phyloP scores from a whole-genome alignment of 129 eudicot species.

The sunflower (Helianthus annuus) region HanXRQr2.0-SUNRISE NC_035437.2:153341178-153341677 shows the following conservation, averaged over 20 bases:
- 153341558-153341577: conserved; percentile 54
- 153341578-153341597: conserved; percentile 10
- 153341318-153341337: conserved; percentile 42
- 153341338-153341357: conserved; percentile 34
- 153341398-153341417: conserved; percentile 69
- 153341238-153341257: conserved; percentile 34
- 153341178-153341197: conserved; percentile 45
- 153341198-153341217: conserved; percentile 17
- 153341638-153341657: conserved; percentile 28
- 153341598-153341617: not conserved
- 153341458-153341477: conserved; percentile 42
- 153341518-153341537: conserved; percentile 82
- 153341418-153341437: conserved; percentile 30
- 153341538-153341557: conserved; percentile 74
- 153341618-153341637: conserved; percentile 34
- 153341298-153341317: conserved; percentile 44
- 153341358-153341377: conserved; percentile 15
- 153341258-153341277: conserved; percentile 18
- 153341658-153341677: conserved; percentile 48
- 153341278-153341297: conserved; percentile 31
- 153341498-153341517: conserved; percentile 92
- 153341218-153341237: conserved; percentile 35
- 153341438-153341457: conserved; percentile 14
- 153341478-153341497: conserved; percentile 70
- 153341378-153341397: conserved; percentile 59